Percentiles rank a stretch among this genome's conserved stretches.
phyloP scores from a whole-genome alignment of 805 yeast species.

The Candida germanica region DNA sequence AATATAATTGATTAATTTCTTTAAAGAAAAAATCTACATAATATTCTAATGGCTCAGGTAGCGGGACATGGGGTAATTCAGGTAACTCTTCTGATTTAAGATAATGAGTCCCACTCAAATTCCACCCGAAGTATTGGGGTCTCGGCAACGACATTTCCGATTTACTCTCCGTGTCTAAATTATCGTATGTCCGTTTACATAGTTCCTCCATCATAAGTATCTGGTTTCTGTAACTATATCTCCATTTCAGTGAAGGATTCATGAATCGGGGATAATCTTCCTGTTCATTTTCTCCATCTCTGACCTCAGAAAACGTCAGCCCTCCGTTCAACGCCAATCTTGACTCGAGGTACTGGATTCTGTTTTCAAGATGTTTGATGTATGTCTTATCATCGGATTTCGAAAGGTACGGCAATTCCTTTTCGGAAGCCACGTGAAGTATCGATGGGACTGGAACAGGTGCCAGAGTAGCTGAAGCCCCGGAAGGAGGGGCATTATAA shows the following conservation, averaged over 20 bases:
- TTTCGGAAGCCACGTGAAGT: slow-evolving; percentile 8
- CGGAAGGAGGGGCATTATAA: slow-evolving; percentile 14
- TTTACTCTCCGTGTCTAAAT: slow-evolving; percentile 32
- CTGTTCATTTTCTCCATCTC: slow-evolving; percentile 20
- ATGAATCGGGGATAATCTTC: slow-evolving; percentile 18
- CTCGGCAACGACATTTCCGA: slow-evolving; percentile 46
- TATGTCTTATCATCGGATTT: slow-evolving; percentile 17
- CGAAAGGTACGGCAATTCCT: slow-evolving; percentile 10
- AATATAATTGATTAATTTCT: slow-evolving; percentile 51
- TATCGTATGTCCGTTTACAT: slow-evolving; percentile 29
- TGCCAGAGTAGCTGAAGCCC: slow-evolving; percentile 2
- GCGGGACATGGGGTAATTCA: slow-evolving; percentile 24
- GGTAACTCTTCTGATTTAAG: slow-evolving; percentile 34
- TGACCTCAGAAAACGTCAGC: slow-evolving; percentile 10
- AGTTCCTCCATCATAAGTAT: slow-evolving; percentile 39
- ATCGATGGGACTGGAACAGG: slow-evolving; percentile 8
- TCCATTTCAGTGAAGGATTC: slow-evolving; percentile 40
- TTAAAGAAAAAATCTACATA: slow-evolving; percentile 42
- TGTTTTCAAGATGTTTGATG: slow-evolving; percentile 35
- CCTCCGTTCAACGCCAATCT: slow-evolving; percentile 19
- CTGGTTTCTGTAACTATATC: slow-evolving; percentile 47
- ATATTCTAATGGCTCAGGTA: slow-evolving; percentile 12
- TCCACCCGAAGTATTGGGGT: slow-evolving; percentile 64
- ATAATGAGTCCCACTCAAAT: slow-evolving; percentile 57
- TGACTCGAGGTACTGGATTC: slow-evolving; percentile 38